These are phyloP conservation scores for Waltiozyma sp. DNA, from an alignment of 1,139 yeast genomes.

Conservation along the genomic window DNA sequence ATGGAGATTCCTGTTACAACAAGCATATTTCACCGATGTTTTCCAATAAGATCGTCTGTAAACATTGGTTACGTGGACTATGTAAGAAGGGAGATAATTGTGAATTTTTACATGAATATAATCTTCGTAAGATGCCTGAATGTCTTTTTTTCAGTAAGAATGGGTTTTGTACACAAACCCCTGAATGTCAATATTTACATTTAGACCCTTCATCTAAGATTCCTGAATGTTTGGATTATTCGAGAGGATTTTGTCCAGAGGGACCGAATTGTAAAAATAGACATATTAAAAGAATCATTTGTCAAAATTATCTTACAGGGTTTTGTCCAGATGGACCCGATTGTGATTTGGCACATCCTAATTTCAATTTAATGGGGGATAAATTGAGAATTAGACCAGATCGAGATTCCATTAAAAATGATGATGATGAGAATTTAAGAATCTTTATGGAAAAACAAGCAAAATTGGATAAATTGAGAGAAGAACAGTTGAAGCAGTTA, in stretches of 20 bases:
- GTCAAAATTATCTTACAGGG: conserved; percentile 82
- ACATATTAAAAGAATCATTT: conserved; percentile 67
- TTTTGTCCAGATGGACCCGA: conserved; percentile 77
- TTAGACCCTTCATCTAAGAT: conserved; percentile 82
- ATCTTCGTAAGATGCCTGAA: conserved; percentile 92
- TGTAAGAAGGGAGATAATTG: conserved; percentile 96
- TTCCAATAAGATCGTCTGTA: conserved; percentile 83
- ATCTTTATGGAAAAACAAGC: conserved; percentile 16
- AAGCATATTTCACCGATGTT: conserved; percentile 80
- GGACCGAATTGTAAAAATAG: conserved; percentile 83
- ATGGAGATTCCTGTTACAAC: conserved; percentile 75
- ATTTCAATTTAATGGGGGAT: conserved; percentile 37
- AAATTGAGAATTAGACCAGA: conserved; percentile 44
- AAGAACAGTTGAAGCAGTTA: conserved; percentile 9
- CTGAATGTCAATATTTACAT: conserved; percentile 89
- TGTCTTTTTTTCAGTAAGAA: conserved; percentile 80
- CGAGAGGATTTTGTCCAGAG: conserved; percentile 82
- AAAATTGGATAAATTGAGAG: conserved; percentile 15
- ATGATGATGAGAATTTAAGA: conserved; percentile 7
- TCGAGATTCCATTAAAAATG: conserved; percentile 14
- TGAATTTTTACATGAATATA: conserved; percentile 92
- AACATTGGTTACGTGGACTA: conserved; percentile 95
- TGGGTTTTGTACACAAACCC: conserved; percentile 89
- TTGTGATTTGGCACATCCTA: conserved; percentile 51
- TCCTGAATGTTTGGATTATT: conserved; percentile 79